These are phyloP conservation scores for Candida freyschussii DNA, from an alignment of 1,139 yeast species.

Conservation along the genomic window DNA sequence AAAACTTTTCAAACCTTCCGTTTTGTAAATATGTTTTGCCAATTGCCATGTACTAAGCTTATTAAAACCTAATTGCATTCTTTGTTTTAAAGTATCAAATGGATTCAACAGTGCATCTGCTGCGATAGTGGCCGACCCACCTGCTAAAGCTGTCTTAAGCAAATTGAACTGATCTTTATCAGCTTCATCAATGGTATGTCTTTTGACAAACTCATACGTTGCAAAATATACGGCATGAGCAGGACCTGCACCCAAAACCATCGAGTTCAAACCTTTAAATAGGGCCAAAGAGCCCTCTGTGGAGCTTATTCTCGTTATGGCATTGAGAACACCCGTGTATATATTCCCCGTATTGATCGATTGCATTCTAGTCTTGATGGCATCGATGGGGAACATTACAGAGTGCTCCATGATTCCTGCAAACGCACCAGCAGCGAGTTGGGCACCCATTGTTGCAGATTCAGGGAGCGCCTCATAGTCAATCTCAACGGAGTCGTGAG, in stretches of 20 bases:
- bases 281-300: slow-evolving; percentile 88
- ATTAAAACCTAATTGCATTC: slow-evolving; percentile 54
- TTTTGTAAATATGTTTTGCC: slow-evolving; percentile 45
- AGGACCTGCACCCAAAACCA: slow-evolving; percentile 97
- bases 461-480: slow-evolving; percentile 94
- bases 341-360: slow-evolving; percentile 44
- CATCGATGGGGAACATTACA: slow-evolving; percentile 94
- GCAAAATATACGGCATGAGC: slow-evolving; percentile 97
- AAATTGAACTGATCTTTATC: slow-evolving; percentile 64
- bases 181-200: slow-evolving; percentile 36
- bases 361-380: slow-evolving; percentile 94
- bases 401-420: slow-evolving; percentile 99
- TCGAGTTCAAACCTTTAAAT: slow-evolving; percentile 95
- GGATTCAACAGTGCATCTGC: slow-evolving; percentile 98
- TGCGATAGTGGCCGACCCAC: slow-evolving; percentile 90
- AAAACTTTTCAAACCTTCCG: slow-evolving; percentile 81
- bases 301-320: slow-evolving; percentile 68
- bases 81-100: slow-evolving; percentile 89
- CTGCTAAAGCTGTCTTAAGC: slow-evolving; percentile 77
- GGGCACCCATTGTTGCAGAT: slow-evolving; percentile 77
- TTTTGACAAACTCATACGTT: slow-evolving; percentile 87
- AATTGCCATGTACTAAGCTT: slow-evolving; percentile 18
- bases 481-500: slow-evolving; percentile 30
- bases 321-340: slow-evolving; percentile 38
- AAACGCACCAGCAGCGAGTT: slow-evolving; percentile 88